Evolutionary conservation across 2,329 filamentous ascomycete species (phyloP).

Genomic region (Trichoderma sp.): DNA sequence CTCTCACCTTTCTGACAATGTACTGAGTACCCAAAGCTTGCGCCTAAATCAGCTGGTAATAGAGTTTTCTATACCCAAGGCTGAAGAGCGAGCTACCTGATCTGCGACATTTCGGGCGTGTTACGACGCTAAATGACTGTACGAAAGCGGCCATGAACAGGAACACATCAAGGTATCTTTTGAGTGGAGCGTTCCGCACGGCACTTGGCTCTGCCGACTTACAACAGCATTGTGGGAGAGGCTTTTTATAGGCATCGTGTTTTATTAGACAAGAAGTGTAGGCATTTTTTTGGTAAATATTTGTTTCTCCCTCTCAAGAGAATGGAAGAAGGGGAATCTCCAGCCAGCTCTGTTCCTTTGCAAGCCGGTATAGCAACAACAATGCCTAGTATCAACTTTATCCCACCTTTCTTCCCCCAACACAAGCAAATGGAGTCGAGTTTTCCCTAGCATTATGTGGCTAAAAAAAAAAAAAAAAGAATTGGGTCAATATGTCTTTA

Average conservation of each 20-base stretch:
- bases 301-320: neutral
- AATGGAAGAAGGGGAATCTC: neutral
- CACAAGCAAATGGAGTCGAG: neutral
- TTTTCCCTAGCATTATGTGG: neutral
- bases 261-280: neutral
- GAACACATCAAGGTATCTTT: neutral
- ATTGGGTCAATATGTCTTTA: no score
- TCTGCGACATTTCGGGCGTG: neutral
- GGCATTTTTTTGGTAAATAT: neutral
- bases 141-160: neutral
- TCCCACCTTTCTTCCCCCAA: neutral
- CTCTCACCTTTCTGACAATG: neutral
- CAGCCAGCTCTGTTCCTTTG: neutral
- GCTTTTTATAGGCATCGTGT: neutral
- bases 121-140: neutral
- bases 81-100: neutral
- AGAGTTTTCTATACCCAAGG: neutral
- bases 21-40: neutral
- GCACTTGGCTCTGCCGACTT: neutral
- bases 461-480: no score
- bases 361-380: neutral
- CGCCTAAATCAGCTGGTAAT: fast-evolving
- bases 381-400: neutral
- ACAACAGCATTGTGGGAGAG: neutral
- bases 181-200: neutral